These are phyloP conservation scores for Ophiostoma ips DNA, from an alignment of 2,329 filamentous ascomycete species.

Conservation along the genomic window DNA sequence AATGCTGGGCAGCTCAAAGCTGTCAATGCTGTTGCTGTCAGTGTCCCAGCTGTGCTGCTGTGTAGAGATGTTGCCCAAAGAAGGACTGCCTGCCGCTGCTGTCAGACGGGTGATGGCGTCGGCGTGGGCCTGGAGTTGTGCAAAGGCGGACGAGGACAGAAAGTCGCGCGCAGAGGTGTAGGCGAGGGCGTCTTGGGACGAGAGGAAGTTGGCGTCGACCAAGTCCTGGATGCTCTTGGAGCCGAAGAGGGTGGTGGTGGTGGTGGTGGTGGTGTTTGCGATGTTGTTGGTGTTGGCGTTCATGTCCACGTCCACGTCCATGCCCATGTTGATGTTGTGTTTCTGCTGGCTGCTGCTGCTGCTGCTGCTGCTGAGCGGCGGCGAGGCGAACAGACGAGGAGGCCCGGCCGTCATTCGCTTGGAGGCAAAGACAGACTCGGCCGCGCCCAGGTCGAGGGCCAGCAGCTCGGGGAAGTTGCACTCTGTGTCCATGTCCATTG, in stretches of 20 bases:
- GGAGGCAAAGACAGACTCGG: constrained; percentile 32
- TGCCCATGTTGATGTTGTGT: no score
- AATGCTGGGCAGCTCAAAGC: constrained; percentile 12
- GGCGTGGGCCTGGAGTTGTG: background rate
- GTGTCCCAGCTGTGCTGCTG: constrained; percentile 4
- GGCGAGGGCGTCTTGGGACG: background rate
- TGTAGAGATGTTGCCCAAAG: background rate
- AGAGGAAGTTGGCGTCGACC: background rate
- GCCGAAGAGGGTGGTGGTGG: constrained; percentile 5
- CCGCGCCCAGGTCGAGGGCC: constrained; percentile 38
- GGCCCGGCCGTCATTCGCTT: constrained; percentile 39
- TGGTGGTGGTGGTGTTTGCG: background rate
- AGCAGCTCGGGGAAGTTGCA: constrained; percentile 42
- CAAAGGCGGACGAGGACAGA: background rate
- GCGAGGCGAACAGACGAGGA: constrained; percentile 18
- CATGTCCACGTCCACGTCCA: no score
- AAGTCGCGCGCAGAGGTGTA: background rate
- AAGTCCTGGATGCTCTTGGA: constrained; percentile 3
- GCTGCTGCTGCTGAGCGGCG: no score
- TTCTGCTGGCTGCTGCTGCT: no score
- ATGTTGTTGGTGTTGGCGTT: background rate
- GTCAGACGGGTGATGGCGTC: background rate
- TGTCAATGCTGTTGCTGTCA: constrained; percentile 13
- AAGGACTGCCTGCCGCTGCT: no score
- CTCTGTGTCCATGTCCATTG: constrained; percentile 16